Evolutionary conservation across 805 yeast species (phyloP), one percentile per base, ranked within the genome.

Genomic region (Jamesozyma piceae): DNA sequence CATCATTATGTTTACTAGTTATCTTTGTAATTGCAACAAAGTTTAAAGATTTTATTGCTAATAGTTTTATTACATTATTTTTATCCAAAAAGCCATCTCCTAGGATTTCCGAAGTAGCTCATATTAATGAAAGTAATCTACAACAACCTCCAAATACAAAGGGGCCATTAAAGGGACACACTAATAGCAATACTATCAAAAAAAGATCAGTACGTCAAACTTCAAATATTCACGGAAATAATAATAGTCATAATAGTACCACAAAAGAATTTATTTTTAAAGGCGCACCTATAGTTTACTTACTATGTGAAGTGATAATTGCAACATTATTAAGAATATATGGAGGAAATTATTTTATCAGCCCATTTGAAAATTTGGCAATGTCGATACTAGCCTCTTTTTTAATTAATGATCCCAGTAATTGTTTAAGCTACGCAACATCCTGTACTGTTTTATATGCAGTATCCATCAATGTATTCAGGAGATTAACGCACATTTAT

Each of bases 301-400:
- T 14, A 3, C 24, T 37, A 28, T 5, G 15, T 6, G 39, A 36
- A 30, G 19, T 20, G 3, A 3, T 31, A 14, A 11, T 31, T 3
- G 42, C 42, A 3, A 27, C 33, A 2, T n/a, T 39, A 27, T 5
- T 39, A 10, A 39, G 17, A 35, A 4, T 38, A 43, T 37, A 37
- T 43, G 19, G 34, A 43, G 18, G 54, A 26, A 55, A 37, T 38
- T 52, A 52, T 40, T 54, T 59, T 37, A 39, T 51, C 13, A 39
- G 41, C 6, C 61, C 60, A 3, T 45, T 57, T 19, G 54, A 59
- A 42, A 55, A 50, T 37, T 43, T 61, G 35, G 55, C 63, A 3
- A 45, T 57, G 31, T 49, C 64, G 8, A 52, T 60, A 1, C 32
- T 58, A 19, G 61, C 64, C 15, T 60, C 65, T 1, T 58, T 61